phyloP scores from a whole-genome alignment of 2,329 filamentous ascomycete genomes.

The Fusarium sp. region DNA sequence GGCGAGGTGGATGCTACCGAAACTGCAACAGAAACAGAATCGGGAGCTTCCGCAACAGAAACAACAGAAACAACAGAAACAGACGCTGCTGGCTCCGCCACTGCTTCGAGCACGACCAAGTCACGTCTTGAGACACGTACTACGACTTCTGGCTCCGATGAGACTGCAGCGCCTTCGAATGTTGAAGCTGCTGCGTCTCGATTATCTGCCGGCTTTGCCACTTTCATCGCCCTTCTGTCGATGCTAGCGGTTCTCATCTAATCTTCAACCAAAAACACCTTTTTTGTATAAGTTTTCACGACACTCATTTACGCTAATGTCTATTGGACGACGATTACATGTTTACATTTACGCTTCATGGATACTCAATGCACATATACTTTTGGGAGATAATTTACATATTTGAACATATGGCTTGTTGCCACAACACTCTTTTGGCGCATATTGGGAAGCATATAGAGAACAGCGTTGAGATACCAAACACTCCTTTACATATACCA shows the following conservation, averaged over 20 bases:
- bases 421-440: slow-evolving; percentile 45
- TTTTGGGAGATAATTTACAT: slow-evolving; percentile 12
- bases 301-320: slow-evolving; percentile 47
- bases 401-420: slow-evolving; percentile 31
- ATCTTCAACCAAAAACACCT: slow-evolving; percentile 28
- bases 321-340: slow-evolving; percentile 33
- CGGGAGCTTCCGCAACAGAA: slow-evolving; percentile 1
- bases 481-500: slow-evolving; percentile 43
- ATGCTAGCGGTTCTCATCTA: slow-evolving; percentile 42
- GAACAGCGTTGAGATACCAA: slow-evolving; percentile 42
- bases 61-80: slow-evolving; percentile 16
- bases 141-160: slow-evolving; percentile 17
- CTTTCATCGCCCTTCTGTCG: slow-evolving; percentile 38
- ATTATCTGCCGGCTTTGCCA: slow-evolving; percentile 34
- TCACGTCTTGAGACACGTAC: slow-evolving; percentile 42
- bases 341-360: slow-evolving; percentile 34
- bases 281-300: slow-evolving; percentile 32
- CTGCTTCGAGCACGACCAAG: slow-evolving; percentile 14
- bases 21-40: slow-evolving; percentile 1
- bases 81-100: not conserved
- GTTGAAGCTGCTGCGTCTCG: slow-evolving; percentile 40
- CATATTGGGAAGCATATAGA: slow-evolving; percentile 37
- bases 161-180: slow-evolving; percentile 30
- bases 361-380: slow-evolving; percentile 37
- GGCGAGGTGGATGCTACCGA: slow-evolving; percentile 10